These are phyloP conservation scores for Trichosporon ovoides DNA, from an alignment of 1,284 basidiomycete genomes.

Conservation along the genomic window DNA sequence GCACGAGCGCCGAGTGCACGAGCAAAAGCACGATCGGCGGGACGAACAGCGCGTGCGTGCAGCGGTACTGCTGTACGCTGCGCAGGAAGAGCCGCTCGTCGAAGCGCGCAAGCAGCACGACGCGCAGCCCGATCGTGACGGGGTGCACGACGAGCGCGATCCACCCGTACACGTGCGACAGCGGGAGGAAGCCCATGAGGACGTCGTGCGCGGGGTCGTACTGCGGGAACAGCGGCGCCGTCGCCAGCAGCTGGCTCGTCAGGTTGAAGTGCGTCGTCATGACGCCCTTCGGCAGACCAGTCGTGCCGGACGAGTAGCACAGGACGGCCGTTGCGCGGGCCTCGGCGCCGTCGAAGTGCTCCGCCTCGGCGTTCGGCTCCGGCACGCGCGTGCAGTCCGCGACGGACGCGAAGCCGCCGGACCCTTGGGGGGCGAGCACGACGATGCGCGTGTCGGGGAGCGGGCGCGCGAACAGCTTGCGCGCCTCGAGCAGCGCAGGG, in stretches of 20 bases:
- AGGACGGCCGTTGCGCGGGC: conserved; percentile 36
- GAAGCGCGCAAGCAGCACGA: conserved; percentile 67
- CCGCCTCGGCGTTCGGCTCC: neutral
- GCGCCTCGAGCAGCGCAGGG: conserved; percentile 30
- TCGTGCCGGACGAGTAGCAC: conserved; percentile 64
- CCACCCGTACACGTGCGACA: conserved; percentile 20
- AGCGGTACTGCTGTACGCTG: neutral
- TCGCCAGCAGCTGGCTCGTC: conserved; percentile 37
- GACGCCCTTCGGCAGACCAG: conserved; percentile 46
- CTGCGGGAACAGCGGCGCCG: neutral
- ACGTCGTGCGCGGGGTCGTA: conserved; percentile 8
- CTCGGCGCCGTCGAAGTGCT: conserved; percentile 14
- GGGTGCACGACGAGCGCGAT: conserved; percentile 57
- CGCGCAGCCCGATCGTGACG: conserved; percentile 56
- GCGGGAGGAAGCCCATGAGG: conserved; percentile 15
- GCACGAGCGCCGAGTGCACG: conserved; percentile 54
- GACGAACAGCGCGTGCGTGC: conserved; percentile 62
- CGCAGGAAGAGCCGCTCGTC: conserved; percentile 25
- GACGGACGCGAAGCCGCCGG: conserved; percentile 4
- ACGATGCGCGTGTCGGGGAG: conserved; percentile 27
- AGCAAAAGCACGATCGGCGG: conserved; percentile 70
- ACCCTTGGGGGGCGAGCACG: conserved; percentile 18
- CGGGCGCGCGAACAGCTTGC: conserved; percentile 14
- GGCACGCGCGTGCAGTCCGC: conserved; percentile 1
- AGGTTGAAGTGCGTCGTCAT: conserved; percentile 64